phyloP scores from a whole-genome alignment of 495 filamentous ascomycete species.

The Tuber magnatum region DNA sequence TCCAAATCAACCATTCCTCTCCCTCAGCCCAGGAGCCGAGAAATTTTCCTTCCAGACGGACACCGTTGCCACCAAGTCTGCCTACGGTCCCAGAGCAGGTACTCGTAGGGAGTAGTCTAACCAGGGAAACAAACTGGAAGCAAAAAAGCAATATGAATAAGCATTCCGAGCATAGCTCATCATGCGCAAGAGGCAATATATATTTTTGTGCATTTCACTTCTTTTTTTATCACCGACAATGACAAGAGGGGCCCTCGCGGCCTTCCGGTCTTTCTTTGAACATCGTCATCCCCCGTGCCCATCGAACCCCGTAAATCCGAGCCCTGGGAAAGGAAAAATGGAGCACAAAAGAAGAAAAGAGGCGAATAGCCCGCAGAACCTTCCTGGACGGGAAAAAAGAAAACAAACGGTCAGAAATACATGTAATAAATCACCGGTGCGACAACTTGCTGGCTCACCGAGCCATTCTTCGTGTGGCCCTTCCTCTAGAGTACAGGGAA shows the following conservation, averaged over 20 bases:
- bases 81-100: background rate
- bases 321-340: background rate
- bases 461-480: background rate
- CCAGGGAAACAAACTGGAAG: background rate
- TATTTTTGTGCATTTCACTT: background rate
- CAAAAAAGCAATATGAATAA: background rate
- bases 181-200: background rate
- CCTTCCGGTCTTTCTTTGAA: background rate
- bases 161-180: background rate
- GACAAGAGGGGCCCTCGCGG: background rate
- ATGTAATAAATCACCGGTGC: background rate
- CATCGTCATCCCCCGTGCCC: constrained; percentile 1
- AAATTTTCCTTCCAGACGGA: background rate
- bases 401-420: background rate
- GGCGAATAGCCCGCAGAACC: background rate
- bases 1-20: background rate
- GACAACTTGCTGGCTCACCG: background rate
- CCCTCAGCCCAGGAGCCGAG: background rate
- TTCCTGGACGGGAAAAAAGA: background rate
- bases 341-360: background rate
- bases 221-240: background rate
- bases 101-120: background rate
- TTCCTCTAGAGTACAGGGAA: background rate
- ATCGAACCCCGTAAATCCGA: background rate
- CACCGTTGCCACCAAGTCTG: background rate